These are phyloP conservation scores for Pseudocercospora crystallina DNA, from an alignment of 2,329 filamentous ascomycete genomes.

Conservation along the genomic window DNA sequence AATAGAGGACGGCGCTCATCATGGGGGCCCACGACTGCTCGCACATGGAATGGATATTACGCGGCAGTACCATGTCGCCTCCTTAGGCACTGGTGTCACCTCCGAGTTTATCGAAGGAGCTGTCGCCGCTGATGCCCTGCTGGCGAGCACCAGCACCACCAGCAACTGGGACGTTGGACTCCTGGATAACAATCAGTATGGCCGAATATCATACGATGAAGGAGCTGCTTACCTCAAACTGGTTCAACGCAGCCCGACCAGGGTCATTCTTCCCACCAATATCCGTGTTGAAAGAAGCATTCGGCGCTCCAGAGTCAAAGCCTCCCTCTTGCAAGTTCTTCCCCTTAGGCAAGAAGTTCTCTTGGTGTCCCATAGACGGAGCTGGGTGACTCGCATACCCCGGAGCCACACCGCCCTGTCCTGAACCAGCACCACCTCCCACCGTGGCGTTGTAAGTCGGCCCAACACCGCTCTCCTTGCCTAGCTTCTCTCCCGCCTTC, in stretches of 20 bases:
- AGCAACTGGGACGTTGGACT: constrained; percentile 34
- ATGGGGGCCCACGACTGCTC: no score
- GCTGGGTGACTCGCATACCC: constrained; percentile 15
- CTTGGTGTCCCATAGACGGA: constrained; percentile 25
- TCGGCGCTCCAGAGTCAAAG: constrained; percentile 40
- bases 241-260: constrained; percentile 47
- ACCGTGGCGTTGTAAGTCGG: constrained; percentile 35
- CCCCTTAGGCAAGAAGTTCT: constrained; percentile 27
- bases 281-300: constrained; percentile 53
- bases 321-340: constrained; percentile 29
- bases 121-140: constrained; percentile 17
- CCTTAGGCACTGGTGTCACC: constrained; percentile 15
- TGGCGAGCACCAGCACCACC: constrained; percentile 32
- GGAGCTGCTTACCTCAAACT: constrained; percentile 15
- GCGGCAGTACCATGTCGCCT: background rate
- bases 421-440: constrained; percentile 3
- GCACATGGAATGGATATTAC: no score
- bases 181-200: constrained; percentile 14
- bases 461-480: constrained; percentile 37
- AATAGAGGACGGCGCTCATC: no score
- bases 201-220: background rate
- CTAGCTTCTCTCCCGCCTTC: constrained; percentile 40
- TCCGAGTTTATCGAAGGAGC: constrained; percentile 22
- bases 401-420: background rate
- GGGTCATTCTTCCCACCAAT: constrained; percentile 59